Evolutionary conservation across 1,284 basidiomycete species (phyloP).

Genomic region (Vanrija humicola): DNA sequence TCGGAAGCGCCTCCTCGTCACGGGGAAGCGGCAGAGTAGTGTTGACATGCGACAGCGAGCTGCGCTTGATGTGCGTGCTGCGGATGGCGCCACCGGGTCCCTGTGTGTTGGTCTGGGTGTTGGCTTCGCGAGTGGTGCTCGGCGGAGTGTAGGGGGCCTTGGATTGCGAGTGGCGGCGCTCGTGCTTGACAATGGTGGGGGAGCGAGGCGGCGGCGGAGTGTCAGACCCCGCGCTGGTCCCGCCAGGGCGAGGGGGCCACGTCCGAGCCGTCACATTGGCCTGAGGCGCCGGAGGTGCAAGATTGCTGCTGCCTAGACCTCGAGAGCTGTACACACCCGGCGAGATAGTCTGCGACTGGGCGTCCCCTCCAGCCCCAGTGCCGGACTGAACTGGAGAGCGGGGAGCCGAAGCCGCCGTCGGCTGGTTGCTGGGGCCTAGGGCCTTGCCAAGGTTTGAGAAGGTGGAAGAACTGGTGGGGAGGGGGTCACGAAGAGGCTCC

Average conservation of each 20-base stretch:
- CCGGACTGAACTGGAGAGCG: background rate
- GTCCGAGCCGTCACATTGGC: too few species aligned
- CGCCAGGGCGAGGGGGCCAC: too few species aligned
- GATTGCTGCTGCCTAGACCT: too few species aligned
- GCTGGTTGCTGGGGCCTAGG: background rate
- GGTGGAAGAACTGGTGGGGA: background rate
- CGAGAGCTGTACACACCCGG: constrained; percentile 16
- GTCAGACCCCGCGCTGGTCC: too few species aligned
- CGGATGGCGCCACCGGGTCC: background rate
- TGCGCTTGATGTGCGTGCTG: background rate
- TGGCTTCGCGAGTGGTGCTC: too few species aligned
- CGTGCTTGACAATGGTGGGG: too few species aligned
- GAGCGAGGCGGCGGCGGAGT: too few species aligned
- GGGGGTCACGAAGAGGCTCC: background rate
- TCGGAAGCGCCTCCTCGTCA: constrained; percentile 7
- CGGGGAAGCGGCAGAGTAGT: background rate
- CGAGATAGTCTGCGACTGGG: constrained; percentile 15
- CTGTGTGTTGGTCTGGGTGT: background rate
- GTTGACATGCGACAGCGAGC: background rate
- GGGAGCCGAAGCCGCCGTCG: background rate
- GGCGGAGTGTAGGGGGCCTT: too few species aligned
- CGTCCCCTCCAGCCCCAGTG: too few species aligned
- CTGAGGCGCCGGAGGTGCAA: too few species aligned
- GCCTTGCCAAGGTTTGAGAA: background rate
- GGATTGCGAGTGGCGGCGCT: too few species aligned